phyloP scores from a whole-genome alignment of 176 grass and related monocot genomes.

The Hyparrhenia diplandra region DNA sequence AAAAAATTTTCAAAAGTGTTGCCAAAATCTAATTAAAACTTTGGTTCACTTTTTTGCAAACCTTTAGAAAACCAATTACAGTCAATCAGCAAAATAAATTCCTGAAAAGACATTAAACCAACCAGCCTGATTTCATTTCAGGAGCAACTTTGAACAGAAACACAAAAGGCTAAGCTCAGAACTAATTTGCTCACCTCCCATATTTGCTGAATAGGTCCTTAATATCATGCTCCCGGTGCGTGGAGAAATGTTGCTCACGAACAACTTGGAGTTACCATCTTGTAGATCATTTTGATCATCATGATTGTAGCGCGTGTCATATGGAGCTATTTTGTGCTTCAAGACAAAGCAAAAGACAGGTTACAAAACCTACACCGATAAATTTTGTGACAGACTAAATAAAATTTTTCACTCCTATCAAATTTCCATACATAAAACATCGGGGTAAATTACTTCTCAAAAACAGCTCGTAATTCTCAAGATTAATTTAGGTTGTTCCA shows the following conservation, averaged over 20 bases:
- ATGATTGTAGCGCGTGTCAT: constrained; percentile 36
- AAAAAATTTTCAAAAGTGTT: neutral
- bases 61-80: neutral
- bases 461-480: neutral
- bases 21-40: constrained; percentile 29
- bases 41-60: neutral
- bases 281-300: constrained; percentile 5
- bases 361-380: neutral
- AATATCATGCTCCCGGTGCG: constrained; percentile 46
- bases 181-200: constrained; percentile 59
- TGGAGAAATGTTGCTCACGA: constrained; percentile 56
- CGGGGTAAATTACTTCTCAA: constrained; percentile 14
- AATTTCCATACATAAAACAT: neutral
- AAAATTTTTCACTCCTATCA: neutral
- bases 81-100: neutral
- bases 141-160: neutral
- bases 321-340: constrained; percentile 61
- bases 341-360: constrained; percentile 14
- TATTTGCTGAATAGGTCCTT: constrained; percentile 67
- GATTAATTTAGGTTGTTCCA: neutral
- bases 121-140: neutral
- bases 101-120: constrained; percentile 2
- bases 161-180: neutral
- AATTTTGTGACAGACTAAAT: neutral
- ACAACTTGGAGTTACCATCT: constrained; percentile 55